phyloP scores from a whole-genome alignment of 2,329 filamentous ascomycete species.

The Colletotrichum navitas region DNA sequence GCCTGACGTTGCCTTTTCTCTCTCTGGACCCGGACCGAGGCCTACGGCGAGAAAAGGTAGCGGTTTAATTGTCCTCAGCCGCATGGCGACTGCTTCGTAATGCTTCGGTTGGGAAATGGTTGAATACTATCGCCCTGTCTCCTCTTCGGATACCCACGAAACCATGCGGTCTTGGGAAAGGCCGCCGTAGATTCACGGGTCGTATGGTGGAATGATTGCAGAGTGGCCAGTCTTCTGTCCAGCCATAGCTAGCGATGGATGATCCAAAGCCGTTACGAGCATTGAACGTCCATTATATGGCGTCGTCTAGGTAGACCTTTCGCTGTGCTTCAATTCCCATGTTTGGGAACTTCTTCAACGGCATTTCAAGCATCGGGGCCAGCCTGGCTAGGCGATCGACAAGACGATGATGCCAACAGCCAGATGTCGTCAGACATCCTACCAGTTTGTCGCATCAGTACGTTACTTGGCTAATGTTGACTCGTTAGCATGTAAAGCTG shows the following conservation, averaged over 20 bases:
- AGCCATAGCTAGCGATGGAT: background rate
- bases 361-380: background rate
- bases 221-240: background rate
- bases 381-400: background rate
- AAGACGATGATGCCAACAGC: background rate
- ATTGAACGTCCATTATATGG: background rate
- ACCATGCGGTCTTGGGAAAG: background rate
- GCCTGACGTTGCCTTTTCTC: background rate
- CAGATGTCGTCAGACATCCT: background rate
- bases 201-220: background rate
- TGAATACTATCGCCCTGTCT: background rate
- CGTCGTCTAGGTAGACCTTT: background rate
- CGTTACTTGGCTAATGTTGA: background rate
- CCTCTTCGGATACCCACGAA: background rate
- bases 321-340: background rate
- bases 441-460: background rate
- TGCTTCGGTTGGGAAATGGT: background rate
- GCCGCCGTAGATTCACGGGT: background rate
- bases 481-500: background rate
- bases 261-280: background rate
- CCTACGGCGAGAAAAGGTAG: background rate
- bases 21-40: background rate
- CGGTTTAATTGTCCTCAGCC: background rate
- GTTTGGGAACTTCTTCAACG: background rate
- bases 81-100: background rate